Base-by-base conservation (phyloP, 2,329 filamentous ascomycete species). In the Hymenoscyphus infarciens region DNA sequence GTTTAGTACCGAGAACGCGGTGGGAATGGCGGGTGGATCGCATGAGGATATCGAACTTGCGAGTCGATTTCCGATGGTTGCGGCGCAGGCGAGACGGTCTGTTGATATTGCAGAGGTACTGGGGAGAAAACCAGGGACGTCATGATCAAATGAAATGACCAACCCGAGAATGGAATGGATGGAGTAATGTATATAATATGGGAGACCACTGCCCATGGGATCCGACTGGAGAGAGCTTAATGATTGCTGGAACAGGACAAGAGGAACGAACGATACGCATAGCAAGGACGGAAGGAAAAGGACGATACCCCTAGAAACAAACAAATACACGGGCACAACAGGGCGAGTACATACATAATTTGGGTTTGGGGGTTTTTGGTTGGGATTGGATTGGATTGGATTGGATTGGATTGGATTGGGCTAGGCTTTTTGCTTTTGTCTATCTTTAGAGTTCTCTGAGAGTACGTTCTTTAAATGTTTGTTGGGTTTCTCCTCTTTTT, bases 51-150 rank as follows among this genome's bases (percentile, higher is more conserved):
- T 56, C 25, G 62, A 61, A 42, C 10, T 57, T 39, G 33, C 19
- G 31, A 11, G 42, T 22, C 42, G 60, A n/a, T 62, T 54, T 33
- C 52, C 57, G 42, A 58, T 42, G 58, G 33, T 42, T 7, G 39
- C 39, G 15, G 27, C 64, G n/a, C 62, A 56, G 55, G 61, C 53
- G 56, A 67, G 68, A 57, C 67, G 66, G 57, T 68, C 67, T 29
- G 53, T 67, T 60, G 68, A 70, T 67, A 61, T 68, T 52, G 65
- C 60, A 3, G 65, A 70, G 63, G 53, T 66, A 11, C 39, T 70
- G 33, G 60, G 61, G 8, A n/a, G 45, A n/a, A 54, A 35, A 55
- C 16, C 29, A 11, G 39, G 38, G 25, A 16, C n/a, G 15, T 25
- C 31, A 6, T 57, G 33, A 45, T 11, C 11, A 5, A 22, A 22